phyloP scores from a whole-genome alignment of 345 rosid species.

The Mallotus nudiflorus region DNA sequence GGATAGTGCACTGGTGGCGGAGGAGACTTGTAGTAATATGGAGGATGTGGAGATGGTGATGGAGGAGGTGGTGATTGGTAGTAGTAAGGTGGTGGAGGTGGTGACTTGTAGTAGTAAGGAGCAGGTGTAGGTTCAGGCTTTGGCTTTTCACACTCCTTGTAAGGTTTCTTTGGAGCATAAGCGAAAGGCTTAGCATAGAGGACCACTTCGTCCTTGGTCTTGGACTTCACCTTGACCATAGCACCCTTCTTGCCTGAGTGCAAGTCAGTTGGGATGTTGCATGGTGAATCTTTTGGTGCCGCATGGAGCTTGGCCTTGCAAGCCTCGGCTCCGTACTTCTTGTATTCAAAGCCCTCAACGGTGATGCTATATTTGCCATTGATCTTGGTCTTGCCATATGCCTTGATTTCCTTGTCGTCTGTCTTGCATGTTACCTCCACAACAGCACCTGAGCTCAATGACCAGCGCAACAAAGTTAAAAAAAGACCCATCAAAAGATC shows the following conservation, averaged over 20 bases:
- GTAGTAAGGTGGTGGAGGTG: conserved; percentile 20
- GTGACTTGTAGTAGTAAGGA: conserved; percentile 30
- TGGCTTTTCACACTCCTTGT: conserved; percentile 26
- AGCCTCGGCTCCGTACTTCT: conserved; percentile 28
- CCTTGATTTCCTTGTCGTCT: conserved; percentile 22
- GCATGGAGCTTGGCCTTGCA: conserved; percentile 38
- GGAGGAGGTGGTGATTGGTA: conserved; percentile 28
- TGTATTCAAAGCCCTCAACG: conserved; percentile 24
- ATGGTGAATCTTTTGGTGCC: conserved; percentile 27
- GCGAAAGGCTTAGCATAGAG: conserved; percentile 33
- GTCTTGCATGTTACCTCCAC: conserved; percentile 36
- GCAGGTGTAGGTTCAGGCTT: conserved; percentile 19
- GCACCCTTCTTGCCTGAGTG: conserved; percentile 30
- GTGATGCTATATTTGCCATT: conserved; percentile 34
- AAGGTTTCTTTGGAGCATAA: conserved; percentile 30
- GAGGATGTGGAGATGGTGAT: neutral
- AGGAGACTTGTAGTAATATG: conserved; percentile 11
- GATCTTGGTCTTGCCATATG: conserved; percentile 33
- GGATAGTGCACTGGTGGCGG: conserved; percentile 7
- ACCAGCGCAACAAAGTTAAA: neutral
- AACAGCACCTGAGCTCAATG: conserved; percentile 20
- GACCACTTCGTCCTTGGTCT: conserved; percentile 23
- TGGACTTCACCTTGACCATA: conserved; percentile 23
- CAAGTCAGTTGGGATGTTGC: conserved; percentile 27
- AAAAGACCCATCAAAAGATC: too few species aligned